Conservation (phyloP, 495 filamentous ascomycete species). For the Hamigera avellanea region DNA sequence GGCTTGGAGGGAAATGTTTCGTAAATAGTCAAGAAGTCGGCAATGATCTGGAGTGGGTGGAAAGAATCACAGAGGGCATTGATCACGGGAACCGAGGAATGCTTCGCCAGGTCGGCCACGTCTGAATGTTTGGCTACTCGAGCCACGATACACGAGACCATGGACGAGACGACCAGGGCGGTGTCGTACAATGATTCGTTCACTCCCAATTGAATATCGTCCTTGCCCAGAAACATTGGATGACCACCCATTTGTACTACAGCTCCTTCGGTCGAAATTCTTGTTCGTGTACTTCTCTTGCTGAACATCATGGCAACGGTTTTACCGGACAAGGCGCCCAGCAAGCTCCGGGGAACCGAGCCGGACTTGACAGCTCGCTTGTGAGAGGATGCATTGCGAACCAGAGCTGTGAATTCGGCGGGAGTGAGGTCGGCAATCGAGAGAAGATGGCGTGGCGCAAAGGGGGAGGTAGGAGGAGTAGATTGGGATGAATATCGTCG, state of each 20-base stretch:
- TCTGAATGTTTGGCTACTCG: conserved; percentile 79
- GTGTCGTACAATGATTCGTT: conserved; percentile 92
- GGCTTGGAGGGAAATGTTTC: conserved; percentile 52
- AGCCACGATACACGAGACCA: conserved; percentile 84
- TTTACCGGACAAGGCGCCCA: conserved; percentile 51
- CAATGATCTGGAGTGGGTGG: conserved; percentile 86
- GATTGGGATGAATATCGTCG: conserved; percentile 28
- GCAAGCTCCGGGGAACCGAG: conserved; percentile 42
- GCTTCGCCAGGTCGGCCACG: conserved; percentile 62
- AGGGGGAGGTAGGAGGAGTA: conserved; percentile 32
- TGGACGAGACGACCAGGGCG: conserved; percentile 76
- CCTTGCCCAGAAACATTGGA: conserved; percentile 89
- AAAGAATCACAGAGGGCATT: conserved; percentile 83
- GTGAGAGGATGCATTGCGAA: conserved; percentile 65
- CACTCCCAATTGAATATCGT: conserved; percentile 92
- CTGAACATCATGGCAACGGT: conserved; percentile 93
- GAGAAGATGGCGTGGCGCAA: conserved; percentile 69
- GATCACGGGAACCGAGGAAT: conserved; percentile 82
- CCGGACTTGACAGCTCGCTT: conserved; percentile 71
- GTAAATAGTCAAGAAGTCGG: conserved; percentile 84
- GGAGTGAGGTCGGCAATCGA: conserved; percentile 78
- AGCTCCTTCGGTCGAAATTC: conserved; percentile 85
- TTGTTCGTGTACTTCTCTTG: conserved; percentile 86
- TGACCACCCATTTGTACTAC: conserved; percentile 75
- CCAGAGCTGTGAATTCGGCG: conserved; percentile 65